A percentile compares a stretch with the other conserved stretches of the same genome.
Conservation (phyloP, 805 yeast species). For the Blastobotrys mokoenaii region DNA sequence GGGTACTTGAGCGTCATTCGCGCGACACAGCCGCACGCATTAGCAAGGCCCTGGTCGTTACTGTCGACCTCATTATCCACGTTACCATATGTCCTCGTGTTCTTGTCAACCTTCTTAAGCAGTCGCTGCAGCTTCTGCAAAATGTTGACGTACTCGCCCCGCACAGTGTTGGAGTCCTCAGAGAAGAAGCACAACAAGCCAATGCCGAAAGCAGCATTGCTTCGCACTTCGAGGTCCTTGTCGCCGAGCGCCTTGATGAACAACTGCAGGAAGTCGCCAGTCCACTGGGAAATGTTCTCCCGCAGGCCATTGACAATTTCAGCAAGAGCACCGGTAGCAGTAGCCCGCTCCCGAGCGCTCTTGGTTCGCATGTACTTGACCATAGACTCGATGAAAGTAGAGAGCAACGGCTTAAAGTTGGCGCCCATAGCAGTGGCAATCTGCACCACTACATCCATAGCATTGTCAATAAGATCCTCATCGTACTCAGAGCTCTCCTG, state of each 20-base stretch:
- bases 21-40: slow-evolving; percentile 95
- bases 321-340: slow-evolving; percentile 83
- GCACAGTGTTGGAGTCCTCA: slow-evolving; percentile 45
- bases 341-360: slow-evolving; percentile 66
- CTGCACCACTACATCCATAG: slow-evolving; percentile 75
- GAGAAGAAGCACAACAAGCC: slow-evolving; percentile 61
- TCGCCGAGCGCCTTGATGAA: slow-evolving; percentile 62
- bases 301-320: slow-evolving; percentile 77
- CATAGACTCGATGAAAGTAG: slow-evolving; percentile 59
- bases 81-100: slow-evolving; percentile 31
- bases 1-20: slow-evolving; percentile 75
- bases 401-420: slow-evolving; percentile 68
- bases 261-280: slow-evolving; percentile 54
- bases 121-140: slow-evolving; percentile 61
- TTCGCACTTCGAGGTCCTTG: slow-evolving; percentile 82
- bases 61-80: slow-evolving; percentile 70
- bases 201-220: slow-evolving; percentile 93
- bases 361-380: slow-evolving; percentile 49
- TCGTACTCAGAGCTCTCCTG: slow-evolving; percentile 38
- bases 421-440: slow-evolving; percentile 69
- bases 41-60: slow-evolving; percentile 78
- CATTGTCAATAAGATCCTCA: slow-evolving; percentile 72
- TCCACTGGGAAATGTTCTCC: slow-evolving; percentile 49
- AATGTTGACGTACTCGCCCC: slow-evolving; percentile 58
- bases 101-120: slow-evolving; percentile 70